Evolutionary conservation across 2,329 filamentous ascomycete species (phyloP), one percentile per base, ranked within the genome.

Genomic region (Beauveria rudraprayagi): DNA sequence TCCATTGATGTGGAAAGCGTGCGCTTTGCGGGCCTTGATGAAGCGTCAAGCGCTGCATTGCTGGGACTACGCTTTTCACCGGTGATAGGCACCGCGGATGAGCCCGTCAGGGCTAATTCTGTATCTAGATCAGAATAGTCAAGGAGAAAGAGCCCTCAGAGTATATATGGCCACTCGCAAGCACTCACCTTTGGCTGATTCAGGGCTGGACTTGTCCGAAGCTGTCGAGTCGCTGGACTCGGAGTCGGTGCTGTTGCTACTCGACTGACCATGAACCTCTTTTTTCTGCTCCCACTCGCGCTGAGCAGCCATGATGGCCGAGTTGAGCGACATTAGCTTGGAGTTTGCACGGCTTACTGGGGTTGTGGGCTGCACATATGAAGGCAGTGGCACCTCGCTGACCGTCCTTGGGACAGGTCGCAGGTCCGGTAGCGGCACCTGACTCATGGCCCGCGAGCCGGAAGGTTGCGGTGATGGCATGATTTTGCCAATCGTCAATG

Each of bases 261-360:
- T 47, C 6, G 9, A 28, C 3, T 2, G 16, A 5, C 24, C 24
- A 10, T 9, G n/a, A 5, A 10, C 14, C 43, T 28, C 6, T 6
- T 43, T 51, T 17, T 30, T 41, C 16, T 51, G 34, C 59, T 70
- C 68, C 73, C 73, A 75, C 16, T 68, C 59, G 37, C 63, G 63
- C 60, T 74, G 72, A 19, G 70, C 61, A 3, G 66, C 67, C 53
- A 66, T 22, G 5, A 75, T 72, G 28, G 62, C 67, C 19, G 60
- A 61, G 50, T 56, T 61, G 16, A 61, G 59, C 17, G 59, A 50
- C 59, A 56, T 56, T 2, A 56, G 26, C 41, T 59, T 59, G 37
- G 8, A 17, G 56, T 10, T 26, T 2, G 44, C 22, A 24, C 22
- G 11, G 34, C 22, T 24, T 26, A 8, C 47, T 5, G 17, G 48